Percentiles rank a stretch among this genome's conserved stretches.
phyloP scores from a whole-genome alignment of 2,329 filamentous ascomycete species.

The Cytospora schulzeri region DNA sequence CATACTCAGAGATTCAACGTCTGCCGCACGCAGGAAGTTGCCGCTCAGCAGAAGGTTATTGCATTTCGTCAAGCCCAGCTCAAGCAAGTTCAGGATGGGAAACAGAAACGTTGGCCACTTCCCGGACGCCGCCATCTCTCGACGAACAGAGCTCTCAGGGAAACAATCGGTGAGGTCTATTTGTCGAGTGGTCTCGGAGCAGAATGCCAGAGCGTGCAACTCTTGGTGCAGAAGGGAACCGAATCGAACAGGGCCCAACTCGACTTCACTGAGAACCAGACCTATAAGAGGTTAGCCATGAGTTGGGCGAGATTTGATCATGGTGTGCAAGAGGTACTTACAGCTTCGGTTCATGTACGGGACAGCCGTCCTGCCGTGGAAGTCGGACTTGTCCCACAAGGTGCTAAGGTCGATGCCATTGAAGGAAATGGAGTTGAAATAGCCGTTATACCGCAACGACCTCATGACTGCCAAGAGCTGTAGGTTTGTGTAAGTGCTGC shows the following conservation, averaged over 20 bases:
- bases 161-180: constrained; percentile 54
- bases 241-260: constrained; percentile 51
- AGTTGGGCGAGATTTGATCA: constrained; percentile 19
- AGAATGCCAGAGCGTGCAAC: constrained; percentile 57
- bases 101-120: constrained; percentile 36
- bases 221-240: constrained; percentile 57
- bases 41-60: constrained; percentile 54
- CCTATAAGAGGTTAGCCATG: constrained; percentile 37
- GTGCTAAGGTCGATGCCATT: constrained; percentile 52
- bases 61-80: constrained; percentile 48
- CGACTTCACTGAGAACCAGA: constrained; percentile 50
- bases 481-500: constrained; percentile 47
- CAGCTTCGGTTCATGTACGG: constrained; percentile 57
- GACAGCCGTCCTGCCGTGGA: constrained; percentile 47
- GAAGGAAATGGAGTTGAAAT: constrained; percentile 61
- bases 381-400: constrained; percentile 46
- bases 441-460: constrained; percentile 60
- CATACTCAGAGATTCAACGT: constrained; percentile 54
- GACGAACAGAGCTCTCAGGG: constrained; percentile 30
- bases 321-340: constrained; percentile 33
- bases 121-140: constrained; percentile 15
- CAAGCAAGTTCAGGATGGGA: constrained; percentile 50
- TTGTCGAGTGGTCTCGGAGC: constrained; percentile 56
- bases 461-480: constrained; percentile 60
- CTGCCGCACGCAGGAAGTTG: constrained; percentile 48